A percentile compares a stretch with the other conserved stretches of the same genome.
Evolutionary conservation across 768 basidiomycete species (phyloP).

Genomic region (Rhizopogon rudus): DNA sequence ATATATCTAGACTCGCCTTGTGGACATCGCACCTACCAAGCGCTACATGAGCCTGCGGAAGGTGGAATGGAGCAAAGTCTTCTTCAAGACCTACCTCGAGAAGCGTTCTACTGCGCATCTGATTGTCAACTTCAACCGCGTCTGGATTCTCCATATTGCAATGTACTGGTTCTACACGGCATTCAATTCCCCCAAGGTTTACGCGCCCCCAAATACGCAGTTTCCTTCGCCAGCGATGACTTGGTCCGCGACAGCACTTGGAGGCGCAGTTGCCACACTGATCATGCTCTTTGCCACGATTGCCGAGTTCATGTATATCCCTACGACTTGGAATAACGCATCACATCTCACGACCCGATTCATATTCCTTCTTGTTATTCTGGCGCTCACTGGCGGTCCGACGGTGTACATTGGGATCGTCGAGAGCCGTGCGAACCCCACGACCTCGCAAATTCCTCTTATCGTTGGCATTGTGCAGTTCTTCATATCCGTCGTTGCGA

Average conservation of each 20-base stretch:
- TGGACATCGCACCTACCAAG: constrained; percentile 88
- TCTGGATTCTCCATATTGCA: constrained; percentile 95
- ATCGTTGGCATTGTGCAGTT: constrained; percentile 95
- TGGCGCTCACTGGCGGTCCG: constrained; percentile 89
- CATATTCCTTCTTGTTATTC: constrained; percentile 85
- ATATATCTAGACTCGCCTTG: constrained; percentile 68
- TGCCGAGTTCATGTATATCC: constrained; percentile 95
- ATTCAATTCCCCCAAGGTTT: constrained; percentile 93
- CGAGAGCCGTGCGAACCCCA: constrained; percentile 52
- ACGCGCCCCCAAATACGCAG: constrained; percentile 63
- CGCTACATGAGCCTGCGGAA: constrained; percentile 90
- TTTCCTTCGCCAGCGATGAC: constrained; percentile 83
- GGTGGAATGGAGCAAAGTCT: constrained; percentile 91
- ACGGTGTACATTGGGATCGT: constrained; percentile 90
- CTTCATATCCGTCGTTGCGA: constrained; percentile 81
- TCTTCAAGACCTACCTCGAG: constrained; percentile 99
- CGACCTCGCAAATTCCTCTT: constrained; percentile 65
- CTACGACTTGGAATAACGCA: constrained; percentile 98
- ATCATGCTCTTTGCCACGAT: constrained; percentile 95
- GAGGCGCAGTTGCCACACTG: constrained; percentile 86
- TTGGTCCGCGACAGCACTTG: constrained; percentile 94
- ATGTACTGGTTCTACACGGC: constrained; percentile 97
- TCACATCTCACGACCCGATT: constrained; percentile 94
- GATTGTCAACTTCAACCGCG: constrained; percentile 97
- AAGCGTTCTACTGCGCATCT: constrained; percentile 91